Evolutionary conservation across 2,329 filamentous ascomycete species (phyloP), one percentile per base, ranked within the genome.

Genomic region (Aspergillus quadricinctus): DNA sequence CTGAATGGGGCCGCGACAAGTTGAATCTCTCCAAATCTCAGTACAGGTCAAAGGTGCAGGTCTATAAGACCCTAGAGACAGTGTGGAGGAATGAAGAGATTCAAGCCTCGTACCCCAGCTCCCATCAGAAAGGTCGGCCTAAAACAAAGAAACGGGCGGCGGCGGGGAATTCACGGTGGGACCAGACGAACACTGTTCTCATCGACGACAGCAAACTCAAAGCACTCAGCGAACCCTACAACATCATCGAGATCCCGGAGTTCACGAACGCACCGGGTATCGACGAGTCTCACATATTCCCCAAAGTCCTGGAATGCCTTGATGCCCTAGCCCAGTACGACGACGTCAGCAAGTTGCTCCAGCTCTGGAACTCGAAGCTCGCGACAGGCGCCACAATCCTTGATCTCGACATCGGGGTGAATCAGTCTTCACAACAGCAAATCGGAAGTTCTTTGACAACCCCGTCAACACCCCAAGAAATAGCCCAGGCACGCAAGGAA

Each of bases 141-240:
- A 54, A 54, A 41, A 37, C 19, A n/a, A 49, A 45, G n/a, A 52
- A 52, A 28, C 45, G 35, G 3, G 49, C 21, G 43, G 43, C n/a
- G 25, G 77, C 35, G 80, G 82, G 71, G n/a, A 69, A 67, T 35
- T 70, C 66, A 14, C 70, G 64, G 0, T 97, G 92, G 88, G 82
- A 86, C 64, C 92, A 96, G 75, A 81, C 81, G 51, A 96, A 97
- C 72, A 97, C 94, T 0, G 81, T 97, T 6, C 80, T 99, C 27
- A 85, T 97, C 41, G 94, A 99, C 64, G 94, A 97, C 74, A 90
- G 87, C 29, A 66, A 75, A 1, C 81, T 92, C 66, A 99, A 97
- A 78, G 92, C 88, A 0, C 80, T 84, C 27, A 87, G 83, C 54
- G 90, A 99, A 72, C 94, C 94, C 0, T 83, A 84, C 75, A 97